Conservation (phyloP, 345 rosid genomes). For the Euphorbia pulcherrima region DNA sequence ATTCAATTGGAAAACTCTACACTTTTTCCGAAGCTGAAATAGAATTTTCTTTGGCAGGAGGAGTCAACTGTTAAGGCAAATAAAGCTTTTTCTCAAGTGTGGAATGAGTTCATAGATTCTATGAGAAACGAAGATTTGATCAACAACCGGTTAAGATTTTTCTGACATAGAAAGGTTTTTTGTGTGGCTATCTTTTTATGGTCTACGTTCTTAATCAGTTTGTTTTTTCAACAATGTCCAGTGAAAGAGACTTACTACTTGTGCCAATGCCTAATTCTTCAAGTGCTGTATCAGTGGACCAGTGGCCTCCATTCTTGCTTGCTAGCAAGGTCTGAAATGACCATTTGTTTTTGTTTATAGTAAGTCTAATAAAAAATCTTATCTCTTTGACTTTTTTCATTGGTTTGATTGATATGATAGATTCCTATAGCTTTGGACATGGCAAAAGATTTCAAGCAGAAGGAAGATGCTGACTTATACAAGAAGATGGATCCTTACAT, state of each 20-base stretch:
- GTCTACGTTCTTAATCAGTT: conserved; percentile 16
- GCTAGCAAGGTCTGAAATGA: conserved; percentile 77
- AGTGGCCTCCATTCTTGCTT: conserved; percentile 97
- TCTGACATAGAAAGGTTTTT: conserved; percentile 18
- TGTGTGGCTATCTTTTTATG: conserved; percentile 12
- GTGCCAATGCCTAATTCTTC: conserved; percentile 89
- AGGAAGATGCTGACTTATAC: conserved; percentile 62
- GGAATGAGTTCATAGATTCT: conserved; percentile 78
- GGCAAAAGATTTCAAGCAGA: conserved; percentile 91
- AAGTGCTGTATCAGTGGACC: conserved; percentile 58
- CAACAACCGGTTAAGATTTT: conserved; percentile 57
- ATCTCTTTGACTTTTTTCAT: conserved; percentile 11
- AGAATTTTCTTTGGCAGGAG: conserved; percentile 47
- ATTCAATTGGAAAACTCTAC: conserved; percentile 9
- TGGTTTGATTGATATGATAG: conserved; percentile 38
- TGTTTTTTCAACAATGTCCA: conserved; percentile 26
- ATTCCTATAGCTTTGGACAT: conserved; percentile 98
- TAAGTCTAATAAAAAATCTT: conserved; percentile 15
- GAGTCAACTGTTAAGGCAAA: conserved; percentile 41
- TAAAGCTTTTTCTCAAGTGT: conserved; percentile 73
- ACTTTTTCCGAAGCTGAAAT: conserved; percentile 14
- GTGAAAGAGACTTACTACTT: conserved; percentile 83
- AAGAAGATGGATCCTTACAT: conserved; percentile 83
- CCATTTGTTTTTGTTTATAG: conserved; percentile 17
- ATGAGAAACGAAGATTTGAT: conserved; percentile 89